Percentiles rank a stretch among this genome's conserved stretches.
These are phyloP conservation scores for Fusarium haematococcum DNA, from an alignment of 2,329 filamentous ascomycete species.

Conservation along the genomic window DNA sequence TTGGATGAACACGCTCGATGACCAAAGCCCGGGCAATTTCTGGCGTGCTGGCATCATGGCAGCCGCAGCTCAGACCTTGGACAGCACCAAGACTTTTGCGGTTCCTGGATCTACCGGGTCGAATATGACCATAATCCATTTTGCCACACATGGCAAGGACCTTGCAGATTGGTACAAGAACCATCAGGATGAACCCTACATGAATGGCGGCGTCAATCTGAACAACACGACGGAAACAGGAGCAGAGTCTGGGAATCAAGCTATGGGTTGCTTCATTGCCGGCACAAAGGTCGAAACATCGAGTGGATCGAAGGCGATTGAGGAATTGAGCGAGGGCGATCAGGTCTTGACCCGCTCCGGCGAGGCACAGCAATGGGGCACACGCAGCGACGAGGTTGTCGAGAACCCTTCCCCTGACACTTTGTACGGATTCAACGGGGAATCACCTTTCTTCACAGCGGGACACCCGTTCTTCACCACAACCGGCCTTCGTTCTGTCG, in stretches of 20 bases:
- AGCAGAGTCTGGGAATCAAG: neutral
- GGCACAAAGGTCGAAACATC: neutral
- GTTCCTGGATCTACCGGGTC: no score
- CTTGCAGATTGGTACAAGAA: neutral
- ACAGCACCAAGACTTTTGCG: neutral
- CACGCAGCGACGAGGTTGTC: neutral
- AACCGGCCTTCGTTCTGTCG: neutral
- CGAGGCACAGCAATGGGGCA: neutral
- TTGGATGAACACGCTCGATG: neutral
- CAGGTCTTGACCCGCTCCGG: neutral
- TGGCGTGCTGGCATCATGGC: neutral
- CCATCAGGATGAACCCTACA: neutral
- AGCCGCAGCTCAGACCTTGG: neutral
- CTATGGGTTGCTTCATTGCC: neutral
- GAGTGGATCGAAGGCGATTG: neutral
- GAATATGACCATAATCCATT: neutral
- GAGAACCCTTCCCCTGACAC: neutral
- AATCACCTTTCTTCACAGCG: neutral
- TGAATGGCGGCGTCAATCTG: neutral
- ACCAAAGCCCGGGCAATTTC: neutral
- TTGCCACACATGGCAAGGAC: neutral
- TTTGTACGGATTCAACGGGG: neutral
- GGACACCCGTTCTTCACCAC: constrained; percentile 3
- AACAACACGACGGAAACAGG: neutral
- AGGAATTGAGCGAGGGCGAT: neutral